Conservation (phyloP, 192 early-diverging fungal genomes). For the Backusella morwellensis region DNA sequence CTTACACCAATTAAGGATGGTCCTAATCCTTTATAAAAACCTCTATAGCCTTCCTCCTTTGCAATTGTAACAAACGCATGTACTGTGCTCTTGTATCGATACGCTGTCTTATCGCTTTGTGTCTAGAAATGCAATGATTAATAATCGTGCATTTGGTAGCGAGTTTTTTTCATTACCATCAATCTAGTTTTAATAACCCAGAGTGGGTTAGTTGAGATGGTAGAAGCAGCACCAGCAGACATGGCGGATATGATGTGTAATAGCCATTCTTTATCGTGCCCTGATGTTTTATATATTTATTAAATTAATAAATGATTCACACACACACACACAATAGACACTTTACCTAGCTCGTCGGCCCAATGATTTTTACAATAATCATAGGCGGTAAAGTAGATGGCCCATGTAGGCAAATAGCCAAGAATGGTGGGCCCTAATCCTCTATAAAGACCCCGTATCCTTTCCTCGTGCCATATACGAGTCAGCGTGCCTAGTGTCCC, state of each 20-base stretch:
- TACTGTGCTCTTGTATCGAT: conserved; percentile 78
- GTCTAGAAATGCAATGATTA: conserved; percentile 45
- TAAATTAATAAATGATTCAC: background rate
- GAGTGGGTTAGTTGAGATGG: conserved; percentile 81
- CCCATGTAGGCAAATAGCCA: conserved; percentile 90
- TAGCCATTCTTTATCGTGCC: conserved; percentile 47
- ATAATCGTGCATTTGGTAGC: no score
- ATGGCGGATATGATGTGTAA: conserved; percentile 82
- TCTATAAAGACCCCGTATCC: conserved; percentile 84
- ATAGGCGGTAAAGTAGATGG: conserved; percentile 91
- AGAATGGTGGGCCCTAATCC: conserved; percentile 86
- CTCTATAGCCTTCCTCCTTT: conserved; percentile 69
- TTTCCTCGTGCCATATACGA: conserved; percentile 79
- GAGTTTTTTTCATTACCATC: conserved; percentile 54
- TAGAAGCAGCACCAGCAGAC: conserved; percentile 79
- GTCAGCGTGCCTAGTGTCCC: conserved; percentile 65
- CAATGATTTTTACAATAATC: conserved; percentile 66
- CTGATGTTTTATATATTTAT: conserved; percentile 9
- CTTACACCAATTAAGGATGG: conserved; percentile 87
- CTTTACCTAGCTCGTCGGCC: background rate
- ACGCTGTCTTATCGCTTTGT: conserved; percentile 72
- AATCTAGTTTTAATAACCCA: conserved; percentile 93
- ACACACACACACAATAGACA: background rate
- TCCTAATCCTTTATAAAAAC: conserved; percentile 94
- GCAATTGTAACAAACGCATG: conserved; percentile 84